Evolutionary conservation across 768 basidiomycete genomes (phyloP), one percentile per base, ranked within the genome.

Genomic region (Amanita subjunquillea): DNA sequence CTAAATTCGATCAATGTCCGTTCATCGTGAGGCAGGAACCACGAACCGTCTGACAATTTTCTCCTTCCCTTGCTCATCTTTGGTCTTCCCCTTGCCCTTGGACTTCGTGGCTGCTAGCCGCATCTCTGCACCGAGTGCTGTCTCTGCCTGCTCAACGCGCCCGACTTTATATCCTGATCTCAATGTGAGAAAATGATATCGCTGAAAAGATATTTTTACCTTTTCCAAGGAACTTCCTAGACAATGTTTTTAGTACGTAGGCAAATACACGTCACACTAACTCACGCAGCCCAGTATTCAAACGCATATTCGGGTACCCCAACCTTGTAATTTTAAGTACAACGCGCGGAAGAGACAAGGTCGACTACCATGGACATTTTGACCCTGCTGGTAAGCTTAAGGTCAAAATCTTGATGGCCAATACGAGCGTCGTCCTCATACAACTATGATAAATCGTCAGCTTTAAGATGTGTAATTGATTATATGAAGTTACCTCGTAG

Each of bases 321-420:
- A 49, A 95, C 90, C 90, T 91, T 54, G 1, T 54, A 30, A 48
- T 15, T 7, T 22, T 52, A 30, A 32, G 32, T 40, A 45, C 37
- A 37, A 45, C 40, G 29, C 36, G 40, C 41, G 39, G 42, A 50
- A 37, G 36, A 43, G 6, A 53, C 12, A 22, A 13, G 25, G 15
- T 8, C 13, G n/a, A 37, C n/a, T 38, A 90, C 95, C 95, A 99
- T 99, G 55, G 85, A 92, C 96, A 99, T 99, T 68, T 98, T 98
- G 43, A 98, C 96, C 55, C 96, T 73, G 51, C 85, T 76, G 0
- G 89, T 91, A 34, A 91, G 74, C 62, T 99, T 98, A 53, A 99
- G 71, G 60, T 98, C 96, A 63, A 99, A 99, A 51, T 94, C 83
- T 60, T 84, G 85, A 65, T 98, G 92, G 1, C 96, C 96, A 48